phyloP scores from a whole-genome alignment of 352 stramenopile species.

The Globisporangium cederbergense region DNA sequence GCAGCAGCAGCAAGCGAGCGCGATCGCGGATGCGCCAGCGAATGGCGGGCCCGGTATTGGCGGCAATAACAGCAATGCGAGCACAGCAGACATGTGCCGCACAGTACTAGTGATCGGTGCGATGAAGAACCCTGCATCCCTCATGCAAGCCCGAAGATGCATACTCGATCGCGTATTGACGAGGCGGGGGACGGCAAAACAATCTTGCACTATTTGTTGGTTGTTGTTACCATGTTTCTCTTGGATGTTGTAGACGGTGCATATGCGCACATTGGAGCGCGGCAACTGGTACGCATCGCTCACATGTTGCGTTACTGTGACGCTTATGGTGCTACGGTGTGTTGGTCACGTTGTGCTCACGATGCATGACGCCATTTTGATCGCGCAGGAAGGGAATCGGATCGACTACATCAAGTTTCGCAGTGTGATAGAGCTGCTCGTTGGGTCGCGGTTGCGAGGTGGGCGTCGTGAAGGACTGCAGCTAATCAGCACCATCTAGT shows the following conservation, averaged over 20 bases:
- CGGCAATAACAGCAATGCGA: background rate
- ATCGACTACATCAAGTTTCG: conserved; percentile 78
- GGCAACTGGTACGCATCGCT: conserved; percentile 29
- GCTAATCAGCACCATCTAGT: background rate
- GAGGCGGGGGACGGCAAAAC: background rate
- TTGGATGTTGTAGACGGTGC: conserved; percentile 45
- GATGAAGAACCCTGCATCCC: background rate
- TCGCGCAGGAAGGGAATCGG: conserved; percentile 35
- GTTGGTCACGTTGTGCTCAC: background rate
- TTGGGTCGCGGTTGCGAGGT: conserved; percentile 51
- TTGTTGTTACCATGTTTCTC: conserved; percentile 1
- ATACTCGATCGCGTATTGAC: background rate
- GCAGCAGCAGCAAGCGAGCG: background rate
- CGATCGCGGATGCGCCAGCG: conserved; percentile 13
- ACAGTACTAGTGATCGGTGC: conserved; percentile 70
- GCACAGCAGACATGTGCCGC: conserved; percentile 25
- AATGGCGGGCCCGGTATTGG: background rate
- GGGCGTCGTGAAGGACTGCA: background rate
- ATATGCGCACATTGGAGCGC: conserved; percentile 65
- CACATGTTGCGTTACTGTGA: too few relatives aligned
- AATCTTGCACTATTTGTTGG: background rate
- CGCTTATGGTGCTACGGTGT: background rate
- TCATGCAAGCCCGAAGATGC: background rate
- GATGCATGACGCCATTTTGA: background rate
- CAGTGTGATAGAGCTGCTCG: conserved; percentile 44